These are phyloP conservation scores for Circinella umbellata DNA, from an alignment of 371 early-diverging fungal genomes.

Conservation along the genomic window DNA sequence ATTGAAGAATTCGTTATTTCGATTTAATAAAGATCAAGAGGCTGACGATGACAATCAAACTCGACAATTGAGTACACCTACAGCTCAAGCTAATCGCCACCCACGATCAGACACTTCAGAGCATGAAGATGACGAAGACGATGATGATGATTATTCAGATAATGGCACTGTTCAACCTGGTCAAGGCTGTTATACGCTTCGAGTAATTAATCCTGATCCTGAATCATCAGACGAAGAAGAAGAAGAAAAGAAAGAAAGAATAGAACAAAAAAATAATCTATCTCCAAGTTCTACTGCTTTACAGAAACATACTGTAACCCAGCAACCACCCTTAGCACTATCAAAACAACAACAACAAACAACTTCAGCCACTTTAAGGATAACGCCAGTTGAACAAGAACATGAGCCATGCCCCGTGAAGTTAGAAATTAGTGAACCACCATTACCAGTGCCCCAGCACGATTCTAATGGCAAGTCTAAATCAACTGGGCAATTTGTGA, in stretches of 20 bases:
- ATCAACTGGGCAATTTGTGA: slow-evolving; percentile 4
- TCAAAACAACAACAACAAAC: not conserved
- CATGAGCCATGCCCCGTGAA: not conserved
- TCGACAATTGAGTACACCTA: slow-evolving; percentile 1
- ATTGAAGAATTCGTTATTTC: slow-evolving; percentile 16
- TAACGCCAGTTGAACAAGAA: not conserved
- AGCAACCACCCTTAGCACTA: slow-evolving; percentile 4
- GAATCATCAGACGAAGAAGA: slow-evolving; percentile 19
- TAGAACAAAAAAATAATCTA: not conserved
- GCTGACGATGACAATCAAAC: slow-evolving; percentile 6
- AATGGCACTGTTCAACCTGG: slow-evolving; percentile 15
- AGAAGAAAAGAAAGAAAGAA: slow-evolving; percentile 11
- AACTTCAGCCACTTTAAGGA: not conserved
- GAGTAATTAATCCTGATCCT: slow-evolving; percentile 37
- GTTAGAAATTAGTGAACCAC: not conserved
- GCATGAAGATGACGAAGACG: slow-evolving; percentile 10
- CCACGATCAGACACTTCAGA: not conserved
- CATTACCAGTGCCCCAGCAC: not conserved
- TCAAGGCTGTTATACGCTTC: slow-evolving; percentile 14
- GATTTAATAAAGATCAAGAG: slow-evolving; percentile 11
- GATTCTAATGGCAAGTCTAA: not conserved
- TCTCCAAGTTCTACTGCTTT: not conserved
- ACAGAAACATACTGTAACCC: not conserved
- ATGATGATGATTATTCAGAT: slow-evolving; percentile 20
- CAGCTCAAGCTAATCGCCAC: not conserved